These are phyloP conservation scores for Endothia cerciana DNA, from an alignment of 2,329 filamentous ascomycete species.

Conservation along the genomic window DNA sequence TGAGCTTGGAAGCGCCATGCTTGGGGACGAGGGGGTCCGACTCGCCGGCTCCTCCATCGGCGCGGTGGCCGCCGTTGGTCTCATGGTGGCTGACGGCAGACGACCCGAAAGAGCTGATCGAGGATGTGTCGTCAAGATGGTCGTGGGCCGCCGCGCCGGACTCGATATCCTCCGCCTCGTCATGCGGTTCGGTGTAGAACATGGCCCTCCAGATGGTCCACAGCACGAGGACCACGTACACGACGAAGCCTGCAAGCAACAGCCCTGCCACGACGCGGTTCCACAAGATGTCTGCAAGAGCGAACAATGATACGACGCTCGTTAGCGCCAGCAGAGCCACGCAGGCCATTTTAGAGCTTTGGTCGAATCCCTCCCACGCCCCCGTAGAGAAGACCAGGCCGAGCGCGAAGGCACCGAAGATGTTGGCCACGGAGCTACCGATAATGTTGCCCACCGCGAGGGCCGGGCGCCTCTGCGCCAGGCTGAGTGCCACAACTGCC, in stretches of 20 bases:
- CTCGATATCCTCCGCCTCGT: constrained; percentile 39
- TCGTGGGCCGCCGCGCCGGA: constrained; percentile 33
- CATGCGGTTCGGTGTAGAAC: constrained; percentile 42
- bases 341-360: constrained; percentile 53
- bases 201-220: constrained; percentile 50
- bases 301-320: constrained; percentile 41
- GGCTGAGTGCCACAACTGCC: constrained; percentile 51
- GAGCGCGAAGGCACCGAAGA: constrained; percentile 58
- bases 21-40: constrained; percentile 20
- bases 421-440: constrained; percentile 59
- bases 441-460: constrained; percentile 59
- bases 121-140: constrained; percentile 32
- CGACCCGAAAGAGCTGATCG: constrained; percentile 45
- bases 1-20: constrained; percentile 9
- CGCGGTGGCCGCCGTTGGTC: constrained; percentile 15
- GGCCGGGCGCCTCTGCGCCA: constrained; percentile 49
- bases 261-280: constrained; percentile 40
- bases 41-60: constrained; percentile 20
- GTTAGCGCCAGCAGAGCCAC: constrained; percentile 47
- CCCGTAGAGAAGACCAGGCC: constrained; percentile 48
- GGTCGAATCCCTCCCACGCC: constrained; percentile 44
- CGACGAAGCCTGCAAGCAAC: constrained; percentile 46
- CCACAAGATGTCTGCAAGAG: constrained; percentile 35
- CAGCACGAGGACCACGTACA: constrained; percentile 49
- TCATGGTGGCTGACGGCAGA: constrained; percentile 42